These are phyloP conservation scores for Oryza rufipogon DNA, from an alignment of 176 grass and related monocot genomes.

Conservation along the genomic window DNA sequence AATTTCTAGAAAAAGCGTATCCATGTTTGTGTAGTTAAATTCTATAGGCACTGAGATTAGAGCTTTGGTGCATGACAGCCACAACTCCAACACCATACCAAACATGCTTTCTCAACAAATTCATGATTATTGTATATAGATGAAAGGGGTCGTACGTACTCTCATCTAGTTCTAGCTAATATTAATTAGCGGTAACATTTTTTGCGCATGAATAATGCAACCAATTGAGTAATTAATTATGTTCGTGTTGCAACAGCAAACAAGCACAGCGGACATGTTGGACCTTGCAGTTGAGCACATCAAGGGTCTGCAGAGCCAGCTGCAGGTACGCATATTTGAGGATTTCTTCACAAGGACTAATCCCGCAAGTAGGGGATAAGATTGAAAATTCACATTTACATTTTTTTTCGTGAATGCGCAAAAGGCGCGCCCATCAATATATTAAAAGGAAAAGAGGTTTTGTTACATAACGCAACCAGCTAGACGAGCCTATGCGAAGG, in stretches of 20 bases:
- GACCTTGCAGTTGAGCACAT: conserved; percentile 91
- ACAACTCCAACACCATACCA: neutral
- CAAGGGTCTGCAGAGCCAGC: conserved; percentile 69
- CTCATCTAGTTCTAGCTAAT: neutral
- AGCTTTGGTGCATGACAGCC: neutral
- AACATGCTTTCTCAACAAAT: neutral
- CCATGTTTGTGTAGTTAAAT: neutral
- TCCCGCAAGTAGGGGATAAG: too few relatives aligned
- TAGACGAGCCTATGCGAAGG: too few relatives aligned
- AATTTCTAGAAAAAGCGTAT: neutral
- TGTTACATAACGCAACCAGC: too few relatives aligned
- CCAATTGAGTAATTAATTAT: conserved; percentile 1
- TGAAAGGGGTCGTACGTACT: neutral
- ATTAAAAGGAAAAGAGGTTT: too few relatives aligned
- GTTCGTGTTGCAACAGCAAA: conserved; percentile 58
- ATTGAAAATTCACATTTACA: too few relatives aligned
- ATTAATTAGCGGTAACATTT: neutral
- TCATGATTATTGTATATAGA: too few relatives aligned
- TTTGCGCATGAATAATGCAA: neutral
- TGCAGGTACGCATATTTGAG: conserved; percentile 47
- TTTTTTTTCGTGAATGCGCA: too few relatives aligned
- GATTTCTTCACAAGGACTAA: too few relatives aligned
- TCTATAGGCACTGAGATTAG: neutral
- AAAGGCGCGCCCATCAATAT: too few relatives aligned
- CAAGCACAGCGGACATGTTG: conserved; percentile 89